Evolutionary conservation across 148 eudicot species (phyloP), one percentile per base, ranked within the genome.

Genomic region (Selenicereus undatus): DNA sequence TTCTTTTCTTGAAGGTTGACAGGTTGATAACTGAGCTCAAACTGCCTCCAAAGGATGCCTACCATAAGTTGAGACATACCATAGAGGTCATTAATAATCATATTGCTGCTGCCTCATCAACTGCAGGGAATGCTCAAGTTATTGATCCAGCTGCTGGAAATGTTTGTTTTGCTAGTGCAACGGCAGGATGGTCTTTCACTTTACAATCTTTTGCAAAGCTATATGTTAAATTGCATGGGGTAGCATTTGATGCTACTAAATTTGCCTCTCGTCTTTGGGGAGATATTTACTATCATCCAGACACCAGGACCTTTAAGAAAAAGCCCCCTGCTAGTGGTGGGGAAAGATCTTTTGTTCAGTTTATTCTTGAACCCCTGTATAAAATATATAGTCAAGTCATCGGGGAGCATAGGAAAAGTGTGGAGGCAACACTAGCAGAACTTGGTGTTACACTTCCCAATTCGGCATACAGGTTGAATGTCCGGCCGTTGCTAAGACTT

Each of bases 191-290:
- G 99, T 97, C 97, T 36, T 97, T 97, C 83, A 97, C 98, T 58
- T 81, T 97, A 85, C 99, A 89, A 60, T 94, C 99, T 73, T 97
- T 94, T 88, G 99, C 99, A 14, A 97, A 97, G 85, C 88, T 94
- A 29, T 97, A 97, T 85, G 97, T 90, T 16, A 97, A 94, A 76
- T 90, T 97, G 65, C 99, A 97, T 77, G 99, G 99, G 24, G 88
- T 94, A 81, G 86, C 97, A 65, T 91, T 97, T 84, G 99, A 97
- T 88, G 95, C 99, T 30, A 85, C 76, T 72, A 90, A 94, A 86
- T 97, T 97, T 84, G 98, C 99, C 51, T 84, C 97, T 66, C 93
- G 98, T 48, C 95, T 97, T 78, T 97, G 99, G 99, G 99, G 99
- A 64, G 99, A 97, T 76, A 79, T 79, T 84, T 94, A 94, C 83